Conservation (phyloP, 495 filamentous ascomycete genomes). For the Penicillium maclennaniae region DNA sequence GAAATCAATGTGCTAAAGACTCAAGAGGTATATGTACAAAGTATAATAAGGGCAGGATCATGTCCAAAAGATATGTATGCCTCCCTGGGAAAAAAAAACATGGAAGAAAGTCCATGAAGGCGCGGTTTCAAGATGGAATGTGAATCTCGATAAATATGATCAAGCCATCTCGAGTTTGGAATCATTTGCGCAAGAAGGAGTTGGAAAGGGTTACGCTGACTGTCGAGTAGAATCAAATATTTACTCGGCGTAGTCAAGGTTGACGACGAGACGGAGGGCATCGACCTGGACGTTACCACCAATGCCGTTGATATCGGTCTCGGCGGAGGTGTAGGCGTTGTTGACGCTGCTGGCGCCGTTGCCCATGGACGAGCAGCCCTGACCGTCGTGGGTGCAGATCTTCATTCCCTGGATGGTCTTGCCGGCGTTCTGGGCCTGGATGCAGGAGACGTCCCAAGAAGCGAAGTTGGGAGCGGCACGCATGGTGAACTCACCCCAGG, state of each 20-base stretch:
- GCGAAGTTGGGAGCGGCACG: too few species aligned
- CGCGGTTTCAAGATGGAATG: constrained; percentile 4
- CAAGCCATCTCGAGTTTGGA: constrained; percentile 7
- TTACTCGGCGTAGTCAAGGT: constrained; percentile 30
- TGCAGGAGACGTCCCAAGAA: constrained; percentile 56
- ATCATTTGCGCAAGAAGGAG: constrained; percentile 20
- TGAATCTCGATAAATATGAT: too few species aligned
- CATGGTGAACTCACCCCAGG: constrained; percentile 57
- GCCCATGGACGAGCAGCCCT: constrained; percentile 37
- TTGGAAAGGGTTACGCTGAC: constrained; percentile 11
- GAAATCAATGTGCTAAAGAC: constrained; percentile 14
- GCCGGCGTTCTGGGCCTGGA: constrained; percentile 36
- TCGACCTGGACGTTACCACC: constrained; percentile 7
- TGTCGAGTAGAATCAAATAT: constrained; percentile 1
- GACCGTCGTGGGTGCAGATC: constrained; percentile 33
- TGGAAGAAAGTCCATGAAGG: constrained; percentile 11
- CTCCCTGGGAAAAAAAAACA: constrained; percentile 5
- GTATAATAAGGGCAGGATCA: constrained; percentile 23
- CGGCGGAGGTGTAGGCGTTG: constrained; percentile 36
- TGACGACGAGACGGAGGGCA: constrained; percentile 32
- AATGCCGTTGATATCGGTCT: too few species aligned
- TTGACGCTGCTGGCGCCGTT: constrained; percentile 16
- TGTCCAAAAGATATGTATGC: constrained; percentile 20
- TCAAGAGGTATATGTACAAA: constrained; percentile 31
- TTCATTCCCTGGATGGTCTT: constrained; percentile 38